Evolutionary conservation across 2,329 filamentous ascomycete genomes (phyloP).

Genomic region (Incumbomyces delicatus): DNA sequence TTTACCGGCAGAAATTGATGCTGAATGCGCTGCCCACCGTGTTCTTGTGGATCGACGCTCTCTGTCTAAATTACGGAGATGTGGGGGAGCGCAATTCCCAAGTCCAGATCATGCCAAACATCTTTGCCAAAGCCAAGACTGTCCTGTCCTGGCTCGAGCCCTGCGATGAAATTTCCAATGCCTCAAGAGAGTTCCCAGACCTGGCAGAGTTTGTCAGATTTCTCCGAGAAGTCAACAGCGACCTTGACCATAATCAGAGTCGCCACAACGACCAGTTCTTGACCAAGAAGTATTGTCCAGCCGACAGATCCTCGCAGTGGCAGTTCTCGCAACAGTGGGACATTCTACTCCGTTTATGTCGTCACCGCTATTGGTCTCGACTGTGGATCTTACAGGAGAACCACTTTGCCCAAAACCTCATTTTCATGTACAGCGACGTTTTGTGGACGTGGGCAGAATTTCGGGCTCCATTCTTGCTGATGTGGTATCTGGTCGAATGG

Average conservation of each 20-base stretch:
- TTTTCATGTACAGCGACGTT: background rate
- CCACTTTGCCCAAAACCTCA: constrained; percentile 5
- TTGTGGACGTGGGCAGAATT: constrained; percentile 6
- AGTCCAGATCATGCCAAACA: constrained; percentile 19
- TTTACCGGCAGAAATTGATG: constrained; percentile 2
- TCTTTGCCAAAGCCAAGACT: constrained; percentile 17
- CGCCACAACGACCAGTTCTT: background rate
- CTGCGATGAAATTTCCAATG: background rate
- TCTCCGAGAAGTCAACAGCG: background rate
- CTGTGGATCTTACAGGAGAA: constrained; percentile 5
- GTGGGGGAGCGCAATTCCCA: constrained; percentile 18
- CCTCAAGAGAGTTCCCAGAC: background rate
- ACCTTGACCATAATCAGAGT: background rate
- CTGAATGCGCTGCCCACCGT: constrained; percentile 2
- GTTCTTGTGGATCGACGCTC: constrained; percentile 19
- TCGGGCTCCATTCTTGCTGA: constrained; percentile 5
- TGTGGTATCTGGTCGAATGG: constrained; percentile 4
- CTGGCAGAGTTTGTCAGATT: constrained; percentile 1
- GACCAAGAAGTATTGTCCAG: background rate
- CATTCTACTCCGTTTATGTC: constrained; percentile 1
- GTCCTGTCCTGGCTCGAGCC: constrained; percentile 21
- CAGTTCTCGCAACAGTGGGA: background rate
- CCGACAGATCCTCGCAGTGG: background rate
- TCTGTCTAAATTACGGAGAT: constrained; percentile 20
- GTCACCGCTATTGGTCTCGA: constrained; percentile 4